Percentiles rank a stretch among this genome's conserved stretches.
Conservation (phyloP, 1,284 basidiomycete genomes). For the Ustilago curta region DNA sequence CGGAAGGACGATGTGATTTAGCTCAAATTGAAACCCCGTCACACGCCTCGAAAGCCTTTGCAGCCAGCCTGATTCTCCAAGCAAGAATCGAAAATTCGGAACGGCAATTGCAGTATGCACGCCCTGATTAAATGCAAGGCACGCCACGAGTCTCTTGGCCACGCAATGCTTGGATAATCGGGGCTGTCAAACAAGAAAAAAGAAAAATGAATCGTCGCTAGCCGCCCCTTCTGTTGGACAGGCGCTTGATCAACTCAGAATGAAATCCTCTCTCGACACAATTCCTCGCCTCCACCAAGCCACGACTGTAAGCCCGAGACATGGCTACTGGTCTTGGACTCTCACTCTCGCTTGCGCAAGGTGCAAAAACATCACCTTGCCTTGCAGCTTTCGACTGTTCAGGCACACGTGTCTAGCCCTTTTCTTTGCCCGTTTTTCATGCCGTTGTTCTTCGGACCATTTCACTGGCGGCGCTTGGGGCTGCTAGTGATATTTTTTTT, state of each 20-base stretch:
- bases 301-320: conserved; percentile 21
- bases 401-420: too few relatives aligned
- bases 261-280: too few relatives aligned
- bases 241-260: not conserved
- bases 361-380: not conserved
- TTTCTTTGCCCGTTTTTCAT: too few relatives aligned
- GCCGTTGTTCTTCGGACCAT: too few relatives aligned
- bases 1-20: conserved; percentile 7
- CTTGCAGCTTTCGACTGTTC: too few relatives aligned
- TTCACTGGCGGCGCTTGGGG: not conserved
- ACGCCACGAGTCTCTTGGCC: too few relatives aligned
- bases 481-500: too few relatives aligned
- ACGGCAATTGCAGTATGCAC: too few relatives aligned
- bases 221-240: conserved; percentile 4
- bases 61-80: not conserved
- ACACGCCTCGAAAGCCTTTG: conserved; percentile 5
- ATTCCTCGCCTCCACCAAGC: not conserved
- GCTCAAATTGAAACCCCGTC: conserved; percentile 9
- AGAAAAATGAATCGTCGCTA: conserved; percentile 7
- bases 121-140: too few relatives aligned
- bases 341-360: conserved; percentile 3
- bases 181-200: conserved; percentile 16
- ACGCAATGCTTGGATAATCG: not conserved
- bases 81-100: too few relatives aligned
- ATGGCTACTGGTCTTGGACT: conserved; percentile 31